Evolutionary conservation across 176 grass and related monocot genomes (phyloP).

Genomic region (Lolium multiflorum): DNA sequence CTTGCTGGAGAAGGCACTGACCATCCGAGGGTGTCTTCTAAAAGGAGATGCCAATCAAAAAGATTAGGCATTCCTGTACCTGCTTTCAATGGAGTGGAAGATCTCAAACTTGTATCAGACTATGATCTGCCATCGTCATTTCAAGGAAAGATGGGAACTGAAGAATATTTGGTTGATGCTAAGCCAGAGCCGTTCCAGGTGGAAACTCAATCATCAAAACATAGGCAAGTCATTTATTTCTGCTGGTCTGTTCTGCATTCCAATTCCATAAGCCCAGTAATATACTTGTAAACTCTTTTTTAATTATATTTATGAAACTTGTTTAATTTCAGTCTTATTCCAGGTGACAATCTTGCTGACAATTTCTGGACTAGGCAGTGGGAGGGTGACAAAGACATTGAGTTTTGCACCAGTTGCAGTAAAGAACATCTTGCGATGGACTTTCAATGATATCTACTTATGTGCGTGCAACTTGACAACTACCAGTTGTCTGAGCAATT

Average conservation of each 20-base stretch:
- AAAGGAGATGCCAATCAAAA: constrained; percentile 54
- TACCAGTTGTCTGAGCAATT: constrained; percentile 62
- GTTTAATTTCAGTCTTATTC: constrained; percentile 48
- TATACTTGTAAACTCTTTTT: constrained; percentile 13
- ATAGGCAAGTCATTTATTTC: constrained; percentile 34
- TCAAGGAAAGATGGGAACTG: constrained; percentile 41
- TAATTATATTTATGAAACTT: constrained; percentile 41
- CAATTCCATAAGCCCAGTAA: constrained; percentile 13
- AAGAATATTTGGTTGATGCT: constrained; percentile 30
- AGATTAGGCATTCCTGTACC: constrained; percentile 85
- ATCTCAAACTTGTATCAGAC: constrained; percentile 44
- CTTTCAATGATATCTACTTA: constrained; percentile 88
- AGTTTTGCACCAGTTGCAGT: constrained; percentile 44
- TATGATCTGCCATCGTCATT: constrained; percentile 28
- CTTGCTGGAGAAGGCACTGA: constrained; percentile 49
- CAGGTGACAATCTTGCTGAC: constrained; percentile 46
- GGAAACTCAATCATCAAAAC: constrained; percentile 37
- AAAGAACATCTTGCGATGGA: constrained; percentile 62
- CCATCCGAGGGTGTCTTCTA: constrained; percentile 56
- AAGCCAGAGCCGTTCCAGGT: constrained; percentile 31
- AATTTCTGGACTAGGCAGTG: constrained; percentile 31
- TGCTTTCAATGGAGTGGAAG: constrained; percentile 47
- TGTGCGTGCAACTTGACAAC: constrained; percentile 51
- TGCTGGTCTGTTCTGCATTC: constrained; percentile 43
- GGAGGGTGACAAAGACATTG: constrained; percentile 31